phyloP scores from a whole-genome alignment of 164 flowering plant species.

The Vitis cinerea region DNA sequence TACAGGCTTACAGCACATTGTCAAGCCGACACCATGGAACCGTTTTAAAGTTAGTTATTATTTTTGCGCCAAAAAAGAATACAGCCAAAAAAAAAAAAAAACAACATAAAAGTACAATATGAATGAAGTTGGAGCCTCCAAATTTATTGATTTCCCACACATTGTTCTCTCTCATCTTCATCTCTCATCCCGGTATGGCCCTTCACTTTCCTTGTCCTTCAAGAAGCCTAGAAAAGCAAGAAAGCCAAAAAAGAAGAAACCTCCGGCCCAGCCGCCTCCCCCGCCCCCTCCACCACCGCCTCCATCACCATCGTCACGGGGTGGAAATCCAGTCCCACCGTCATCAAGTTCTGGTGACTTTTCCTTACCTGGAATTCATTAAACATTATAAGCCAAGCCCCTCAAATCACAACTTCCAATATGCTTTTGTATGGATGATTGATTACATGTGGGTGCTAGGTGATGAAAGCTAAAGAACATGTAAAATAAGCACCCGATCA shows the following conservation, averaged over 20 bases:
- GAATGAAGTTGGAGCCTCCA: background rate
- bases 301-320: slow-evolving; percentile 81
- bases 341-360: slow-evolving; percentile 88
- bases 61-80: background rate
- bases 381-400: slow-evolving; percentile 1
- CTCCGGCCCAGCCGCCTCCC: slow-evolving; percentile 76
- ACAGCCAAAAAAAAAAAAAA: background rate
- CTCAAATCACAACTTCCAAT: too few relatives aligned
- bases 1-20: too few relatives aligned
- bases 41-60: background rate
- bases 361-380: slow-evolving; percentile 53
- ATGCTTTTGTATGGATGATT: too few relatives aligned
- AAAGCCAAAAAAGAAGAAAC: slow-evolving; percentile 87
- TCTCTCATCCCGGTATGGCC: slow-evolving; percentile 32
- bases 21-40: background rate
- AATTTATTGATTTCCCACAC: background rate
- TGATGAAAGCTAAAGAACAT: too few relatives aligned
- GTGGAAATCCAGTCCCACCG: slow-evolving; percentile 88
- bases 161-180: slow-evolving; percentile 24
- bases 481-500: too few relatives aligned
- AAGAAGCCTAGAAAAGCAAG: slow-evolving; percentile 83
- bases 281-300: slow-evolving; percentile 95
- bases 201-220: slow-evolving; percentile 76
- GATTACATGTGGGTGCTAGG: too few relatives aligned
- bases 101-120: background rate